These are phyloP conservation scores for Cordyceps tenuipes DNA, from an alignment of 2,329 filamentous ascomycete species.

Conservation along the genomic window DNA sequence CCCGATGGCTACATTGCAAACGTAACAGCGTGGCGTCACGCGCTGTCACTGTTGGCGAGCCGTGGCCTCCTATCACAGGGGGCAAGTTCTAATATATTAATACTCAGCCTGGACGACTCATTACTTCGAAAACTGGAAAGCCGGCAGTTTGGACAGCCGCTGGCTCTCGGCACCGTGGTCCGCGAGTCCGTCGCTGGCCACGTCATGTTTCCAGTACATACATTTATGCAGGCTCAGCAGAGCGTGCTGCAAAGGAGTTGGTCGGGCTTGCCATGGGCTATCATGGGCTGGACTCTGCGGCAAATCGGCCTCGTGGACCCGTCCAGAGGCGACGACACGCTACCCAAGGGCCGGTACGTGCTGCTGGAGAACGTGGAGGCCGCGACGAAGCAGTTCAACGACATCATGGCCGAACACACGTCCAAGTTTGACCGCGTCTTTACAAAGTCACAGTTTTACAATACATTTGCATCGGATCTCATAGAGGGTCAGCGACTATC, in stretches of 20 bases:
- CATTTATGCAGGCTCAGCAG: slow-evolving; percentile 57
- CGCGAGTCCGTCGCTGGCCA: slow-evolving; percentile 61
- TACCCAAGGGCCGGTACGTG: slow-evolving; percentile 57
- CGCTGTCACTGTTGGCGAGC: slow-evolving; percentile 59
- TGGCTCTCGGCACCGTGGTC: slow-evolving; percentile 72
- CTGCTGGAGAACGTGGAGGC: slow-evolving; percentile 55
- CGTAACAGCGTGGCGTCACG: slow-evolving; percentile 67
- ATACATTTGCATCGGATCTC: slow-evolving; percentile 46
- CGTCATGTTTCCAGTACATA: slow-evolving; percentile 60
- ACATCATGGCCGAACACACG: slow-evolving; percentile 32
- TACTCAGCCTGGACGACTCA: slow-evolving; percentile 49
- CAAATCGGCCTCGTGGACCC: slow-evolving; percentile 56
- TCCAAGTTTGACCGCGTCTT: slow-evolving; percentile 59
- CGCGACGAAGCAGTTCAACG: slow-evolving; percentile 45
- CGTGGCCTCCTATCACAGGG: slow-evolving; percentile 45
- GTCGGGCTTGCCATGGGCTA: slow-evolving; percentile 59
- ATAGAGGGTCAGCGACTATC: slow-evolving; percentile 44
- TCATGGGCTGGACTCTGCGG: slow-evolving; percentile 67
- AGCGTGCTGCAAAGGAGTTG: slow-evolving; percentile 67
- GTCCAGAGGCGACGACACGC: slow-evolving; percentile 39
- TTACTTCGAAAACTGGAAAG: slow-evolving; percentile 65
- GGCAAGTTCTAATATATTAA: slow-evolving; percentile 37
- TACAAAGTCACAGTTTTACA: slow-evolving; percentile 55
- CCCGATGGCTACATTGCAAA: slow-evolving; percentile 82
- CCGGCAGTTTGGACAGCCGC: slow-evolving; percentile 70